These are phyloP conservation scores for Brettanomyces naardenensis DNA, from an alignment of 805 yeast species.

Conservation along the genomic window DNA sequence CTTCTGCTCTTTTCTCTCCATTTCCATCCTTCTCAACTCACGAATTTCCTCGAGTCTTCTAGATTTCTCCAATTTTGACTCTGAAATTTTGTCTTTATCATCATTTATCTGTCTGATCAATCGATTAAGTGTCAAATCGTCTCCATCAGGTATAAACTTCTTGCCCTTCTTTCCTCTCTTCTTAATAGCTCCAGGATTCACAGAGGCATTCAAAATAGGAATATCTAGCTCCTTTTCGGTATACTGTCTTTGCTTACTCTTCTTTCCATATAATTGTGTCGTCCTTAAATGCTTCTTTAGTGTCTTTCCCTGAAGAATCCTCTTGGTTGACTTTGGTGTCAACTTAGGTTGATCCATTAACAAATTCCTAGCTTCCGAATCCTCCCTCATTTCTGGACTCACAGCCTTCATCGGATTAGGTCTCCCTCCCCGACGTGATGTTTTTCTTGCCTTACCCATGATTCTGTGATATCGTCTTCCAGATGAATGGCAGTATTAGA, in stretches of 20 bases:
- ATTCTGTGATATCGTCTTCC: constrained; percentile 48
- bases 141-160: constrained; percentile 66
- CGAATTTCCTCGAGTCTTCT: constrained; percentile 85
- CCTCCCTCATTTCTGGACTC: constrained; percentile 59
- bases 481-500: constrained; percentile 16
- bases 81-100: constrained; percentile 66
- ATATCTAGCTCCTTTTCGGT: constrained; percentile 73
- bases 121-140: constrained; percentile 53
- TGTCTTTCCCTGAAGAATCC: constrained; percentile 39
- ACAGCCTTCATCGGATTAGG: constrained; percentile 50
- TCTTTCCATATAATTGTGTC: constrained; percentile 61
- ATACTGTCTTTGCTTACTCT: constrained; percentile 47
- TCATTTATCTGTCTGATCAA: constrained; percentile 78
- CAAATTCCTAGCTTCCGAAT: constrained; percentile 62
- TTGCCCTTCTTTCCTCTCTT: constrained; percentile 71
- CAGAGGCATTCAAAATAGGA: constrained; percentile 74
- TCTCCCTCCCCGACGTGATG: constrained; percentile 6
- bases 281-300: constrained; percentile 62
- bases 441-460: constrained; percentile 41
- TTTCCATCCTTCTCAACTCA: constrained; percentile 77
- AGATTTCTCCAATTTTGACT: constrained; percentile 85
- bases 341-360: constrained; percentile 50
- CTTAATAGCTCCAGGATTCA: constrained; percentile 73
- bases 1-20: constrained; percentile 72
- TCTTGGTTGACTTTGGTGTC: constrained; percentile 49